Percentiles rank a stretch among this genome's conserved stretches.
These are phyloP conservation scores for Musa balbisiana DNA, from an alignment of 202 grass and related monocot genomes.

Conservation along the genomic window DNA sequence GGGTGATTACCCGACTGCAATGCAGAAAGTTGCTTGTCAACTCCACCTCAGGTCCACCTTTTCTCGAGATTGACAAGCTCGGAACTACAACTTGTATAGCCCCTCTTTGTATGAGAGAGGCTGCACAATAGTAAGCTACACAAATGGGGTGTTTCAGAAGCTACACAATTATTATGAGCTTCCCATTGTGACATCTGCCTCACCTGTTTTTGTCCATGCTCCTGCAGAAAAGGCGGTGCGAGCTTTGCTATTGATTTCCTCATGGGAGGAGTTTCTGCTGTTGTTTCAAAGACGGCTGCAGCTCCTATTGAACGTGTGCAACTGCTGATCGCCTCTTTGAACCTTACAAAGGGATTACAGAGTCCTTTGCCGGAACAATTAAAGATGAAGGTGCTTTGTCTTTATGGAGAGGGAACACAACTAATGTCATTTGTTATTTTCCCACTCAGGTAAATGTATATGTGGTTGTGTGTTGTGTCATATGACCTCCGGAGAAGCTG, in stretches of 20 bases:
- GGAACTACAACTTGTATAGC: neutral
- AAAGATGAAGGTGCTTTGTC: conserved; percentile 22
- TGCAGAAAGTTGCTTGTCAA: conserved; percentile 22
- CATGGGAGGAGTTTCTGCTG: conserved; percentile 29
- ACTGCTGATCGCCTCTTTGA: conserved; percentile 19
- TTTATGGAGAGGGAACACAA: conserved; percentile 25
- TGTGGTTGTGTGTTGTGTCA: neutral
- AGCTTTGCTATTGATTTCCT: conserved; percentile 27
- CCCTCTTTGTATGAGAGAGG: conserved; percentile 14
- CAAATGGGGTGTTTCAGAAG: conserved; percentile 4
- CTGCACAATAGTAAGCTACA: neutral
- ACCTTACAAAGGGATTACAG: conserved; percentile 23
- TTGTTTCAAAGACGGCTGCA: conserved; percentile 26
- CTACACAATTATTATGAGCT: neutral
- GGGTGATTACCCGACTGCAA: conserved; percentile 9
- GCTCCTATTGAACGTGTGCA: conserved; percentile 27
- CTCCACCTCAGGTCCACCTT: conserved; percentile 12
- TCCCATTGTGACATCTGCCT: neutral
- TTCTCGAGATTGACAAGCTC: conserved; percentile 4
- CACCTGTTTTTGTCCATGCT: conserved; percentile 20
- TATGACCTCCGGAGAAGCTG: conserved; percentile 23
- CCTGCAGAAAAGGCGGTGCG: conserved; percentile 17
- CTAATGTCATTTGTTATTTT: conserved; percentile 27
- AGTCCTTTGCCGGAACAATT: conserved; percentile 24
- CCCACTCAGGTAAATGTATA: conserved; percentile 16